Base-by-base conservation (phyloP, 73 alveolate genomes). In the Paramecium pentaurelia region DNA sequence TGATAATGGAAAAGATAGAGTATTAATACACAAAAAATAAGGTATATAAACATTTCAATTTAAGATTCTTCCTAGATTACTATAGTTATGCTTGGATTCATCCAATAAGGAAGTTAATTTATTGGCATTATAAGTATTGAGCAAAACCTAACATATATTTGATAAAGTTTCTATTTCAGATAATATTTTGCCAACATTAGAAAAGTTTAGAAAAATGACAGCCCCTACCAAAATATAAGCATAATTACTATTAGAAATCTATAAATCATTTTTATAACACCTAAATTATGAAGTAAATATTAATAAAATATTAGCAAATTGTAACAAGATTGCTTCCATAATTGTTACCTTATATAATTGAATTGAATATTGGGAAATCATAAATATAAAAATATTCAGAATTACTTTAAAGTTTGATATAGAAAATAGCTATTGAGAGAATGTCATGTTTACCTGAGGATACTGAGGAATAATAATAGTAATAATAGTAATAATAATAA, bases 11-110 rank as follows among this genome's bases (percentile, higher is more conserved):
- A 75, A 75, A 75, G n/a, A 38, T 75, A 16, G 88, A 75, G 18
- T 75, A 75, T 25, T 42, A 75, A 38, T 75, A 75, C 47, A 75
- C 88, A 18, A 75, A 75, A 38, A 38, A 36, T n/a, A 38, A 75
- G 25, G 88, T 75, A 75, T 22, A 6, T 3, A 75, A 0, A 32
- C 3, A 22, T 16, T 75, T 36, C 1, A 36, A 12, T 75, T 12
- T 64, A 75, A 75, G 88, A 75, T 75, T n/a, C 25, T 75, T 11
- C 88, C 88, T 38, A 75, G 88, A 42, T 75, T 75, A 9, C 22
- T 75, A 9, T 36, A 75, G 14, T 37, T 75, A 75, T 75, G 88
- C n/a, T 75, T 75, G 37, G 88, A 75, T 18, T 25, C 58, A 38
- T 22, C 88, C 22, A 42, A 75, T 38, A 75, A 75, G 28, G 88